Evolutionary conservation across 108 stramenopile genomes (phyloP).

Genomic region (Nitzschia sp.): DNA sequence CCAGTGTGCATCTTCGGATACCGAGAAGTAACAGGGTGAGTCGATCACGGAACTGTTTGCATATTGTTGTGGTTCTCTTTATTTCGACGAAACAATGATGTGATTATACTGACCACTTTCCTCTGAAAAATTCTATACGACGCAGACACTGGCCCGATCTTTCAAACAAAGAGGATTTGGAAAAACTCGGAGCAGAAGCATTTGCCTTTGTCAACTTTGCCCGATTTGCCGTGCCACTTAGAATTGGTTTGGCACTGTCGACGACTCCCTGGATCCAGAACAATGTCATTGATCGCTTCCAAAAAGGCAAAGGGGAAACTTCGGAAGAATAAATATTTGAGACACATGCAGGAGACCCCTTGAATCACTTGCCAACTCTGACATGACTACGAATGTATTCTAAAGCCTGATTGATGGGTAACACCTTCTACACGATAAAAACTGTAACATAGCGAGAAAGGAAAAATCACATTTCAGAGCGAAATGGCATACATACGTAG

Average conservation of each 20-base stretch:
- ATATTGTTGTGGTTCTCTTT: neutral
- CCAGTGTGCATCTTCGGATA: conserved; percentile 77
- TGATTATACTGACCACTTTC: too few species aligned
- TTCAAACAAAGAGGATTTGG: conserved; percentile 63
- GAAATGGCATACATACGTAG: too few species aligned
- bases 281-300: conserved; percentile 69
- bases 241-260: conserved; percentile 80
- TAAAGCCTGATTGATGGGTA: conserved; percentile 1
- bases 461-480: too few species aligned
- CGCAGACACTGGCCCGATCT: conserved; percentile 77
- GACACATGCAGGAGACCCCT: neutral
- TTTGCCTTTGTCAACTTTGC: conserved; percentile 93
- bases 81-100: too few species aligned
- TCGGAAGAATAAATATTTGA: neutral
- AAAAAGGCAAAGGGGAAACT: conserved; percentile 6
- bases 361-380: neutral
- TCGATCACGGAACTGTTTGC: neutral
- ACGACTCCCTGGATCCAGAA: conserved; percentile 80
- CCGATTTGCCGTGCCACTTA: conserved; percentile 82
- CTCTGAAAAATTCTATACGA: too few species aligned
- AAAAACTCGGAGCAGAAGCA: conserved; percentile 79
- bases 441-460: neutral
- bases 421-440: neutral
- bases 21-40: conserved; percentile 54
- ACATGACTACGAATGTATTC: neutral